Base-by-base conservation (phyloP, 306 rosid genomes). In the Oemleria cerasiformis region DNA sequence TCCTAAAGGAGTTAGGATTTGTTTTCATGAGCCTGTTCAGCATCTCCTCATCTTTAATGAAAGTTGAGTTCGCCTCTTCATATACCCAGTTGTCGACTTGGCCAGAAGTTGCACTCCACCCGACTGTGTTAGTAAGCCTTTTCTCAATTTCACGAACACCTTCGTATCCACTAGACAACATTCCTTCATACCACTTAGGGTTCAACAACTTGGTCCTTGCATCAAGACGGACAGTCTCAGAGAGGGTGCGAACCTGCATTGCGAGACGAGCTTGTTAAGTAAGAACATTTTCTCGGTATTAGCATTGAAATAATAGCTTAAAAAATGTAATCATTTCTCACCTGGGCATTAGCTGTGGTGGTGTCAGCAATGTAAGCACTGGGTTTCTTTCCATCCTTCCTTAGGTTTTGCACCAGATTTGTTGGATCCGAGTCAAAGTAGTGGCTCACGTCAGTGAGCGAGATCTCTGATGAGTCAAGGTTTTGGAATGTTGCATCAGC, bases 31-130 rank as follows among this genome's bases (percentile, higher is more conserved):
- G 85, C 89, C 85, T 91, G 59, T 86, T 88, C 88, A 94, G 61
- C 97, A 94, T 91, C 79, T 89, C 84, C 83, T 94, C 92, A 67
- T 94, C 96, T 73, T 91, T 83, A 62, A 94, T 91, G 88, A 91
- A 94, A 21, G 97, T 91, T 9, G 96, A 70, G 88, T 94, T 94
- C 76, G 99, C 99, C 83, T 94, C 99, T 85, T 94, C 99, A 41
- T 94, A 95, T 54, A 95, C 99, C 96, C 97, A 94, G 85, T 94
- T 94, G 84, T 94, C 99, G 21, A 94, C 99, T 81, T 94, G 99
- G 20, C 99, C 99, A 30, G 99, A 94, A 55, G 99, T 94, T 54
- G 97, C 99, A 88, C 97, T 94, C 99, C 99, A 94, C 58, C 99
- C 99, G 1, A 94, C 99, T 11, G 99, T 94, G 70, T 94, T 94